Base-by-base conservation (phyloP, 306 rosid genomes). In the Quercus ilex region DNA sequence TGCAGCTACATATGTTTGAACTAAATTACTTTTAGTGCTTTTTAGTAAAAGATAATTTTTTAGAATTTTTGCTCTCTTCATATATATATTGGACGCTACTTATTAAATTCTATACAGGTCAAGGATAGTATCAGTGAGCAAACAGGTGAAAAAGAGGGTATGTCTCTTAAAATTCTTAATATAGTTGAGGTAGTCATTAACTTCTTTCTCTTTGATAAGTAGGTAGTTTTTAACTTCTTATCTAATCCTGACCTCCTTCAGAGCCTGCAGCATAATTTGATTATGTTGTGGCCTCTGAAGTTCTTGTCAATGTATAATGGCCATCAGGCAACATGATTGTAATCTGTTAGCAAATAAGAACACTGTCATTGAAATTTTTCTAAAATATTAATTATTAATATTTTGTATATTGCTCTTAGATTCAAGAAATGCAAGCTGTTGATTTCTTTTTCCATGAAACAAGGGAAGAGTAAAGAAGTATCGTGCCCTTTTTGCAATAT, bases 31-130 rank as follows among this genome's bases (percentile, higher is more conserved):
- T 67, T 5, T 15, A 60, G 21, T 15, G 43, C 1, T 41, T 20
- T 26, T 12, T 73, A n/a, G 8, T 43, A 67, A 35, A 31, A 23
- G 46, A 19, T 9, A 15, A 14, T 2, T 31, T 67, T 64, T 28
- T 30, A 4, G 15, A 4, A 1, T 67, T 31, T 67, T 67, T 33
- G 20, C 41, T 63, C 5, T 20, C 58, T 43, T 30, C 73, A 59
- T 14, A 6, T 76, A 20, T 38, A 23, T 15, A 46, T 0, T 55
- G 33, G 8, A 8, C n/a, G 51, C 69, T 77, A 56, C 59, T 55
- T 23, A 86, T 74, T 75, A 78, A 71, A 80, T 62, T 75, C 74
- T 80, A 60, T 85, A 81, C 91, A 93, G 97, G 88, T 76, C 69
- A 81, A 60, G 58, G 89, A 81, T 71, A 85, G 56, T 68, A 68